Evolutionary conservation across 2,329 filamentous ascomycete species (phyloP), one percentile per base, ranked within the genome.

Genomic region (Sporothrix inflata): DNA sequence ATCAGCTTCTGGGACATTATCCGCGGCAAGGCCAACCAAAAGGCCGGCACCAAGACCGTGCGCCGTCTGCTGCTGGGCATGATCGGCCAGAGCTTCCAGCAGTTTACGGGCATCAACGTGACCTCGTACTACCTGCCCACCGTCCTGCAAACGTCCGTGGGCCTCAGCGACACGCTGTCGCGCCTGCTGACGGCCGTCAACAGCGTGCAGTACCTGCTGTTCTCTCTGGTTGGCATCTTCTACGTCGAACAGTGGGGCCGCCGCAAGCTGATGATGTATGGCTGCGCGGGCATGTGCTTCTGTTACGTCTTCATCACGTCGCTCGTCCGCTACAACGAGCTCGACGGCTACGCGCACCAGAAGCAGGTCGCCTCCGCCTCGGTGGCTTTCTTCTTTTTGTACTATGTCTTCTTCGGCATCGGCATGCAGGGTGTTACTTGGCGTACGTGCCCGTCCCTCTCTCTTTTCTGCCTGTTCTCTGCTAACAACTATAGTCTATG

Each of bases 391-490:
- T 77, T 87, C 4, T 87, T 87, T 72, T 77, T 87, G 27, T 87
- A 86, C 78, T 86, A 87, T 77, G 84, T 83, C 3, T 84, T 86
- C 76, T 87, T 87, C 72, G 84, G 84, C 4, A 74, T 87, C 27
- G 86, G 85, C 24, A 87, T 84, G 85, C 79, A 85, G 1, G 85
- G 84, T 9, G 85, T 86, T 81, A 83, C 85, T 0, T 92, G 88
- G 89, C 79, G 34, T 69, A 34, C 16, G 42, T 34, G 24, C 7
- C 14, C 47, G n/a, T 76, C 75, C 6, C 72, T 76, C 49, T 71
- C 74, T 40, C 75, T 77, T 66, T 76, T 76, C 73, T 76, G 6
- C 6, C 30, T 77, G 67, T 73, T 57, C n/a, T 74, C 72, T 40
- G 84, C 80, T 85, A 67, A 80, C 86, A 67, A 86, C 85, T 71